A percentile compares a stretch with the other conserved stretches of the same genome.
Conservation (phyloP, 331 rosid genomes). For the Quercus tomentella region DNA sequence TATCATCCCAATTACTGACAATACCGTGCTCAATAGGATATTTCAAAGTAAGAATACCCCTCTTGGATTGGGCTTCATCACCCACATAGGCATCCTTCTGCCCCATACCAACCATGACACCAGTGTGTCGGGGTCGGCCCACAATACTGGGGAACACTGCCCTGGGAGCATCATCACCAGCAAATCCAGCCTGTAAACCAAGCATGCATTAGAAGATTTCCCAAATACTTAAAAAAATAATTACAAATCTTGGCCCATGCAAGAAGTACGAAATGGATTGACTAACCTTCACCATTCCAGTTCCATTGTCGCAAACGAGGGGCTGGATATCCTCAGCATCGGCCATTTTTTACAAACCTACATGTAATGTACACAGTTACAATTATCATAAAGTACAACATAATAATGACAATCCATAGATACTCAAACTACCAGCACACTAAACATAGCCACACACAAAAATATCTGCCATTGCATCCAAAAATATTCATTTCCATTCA, state of each 20-base stretch:
- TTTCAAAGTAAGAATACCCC: slow-evolving; percentile 42
- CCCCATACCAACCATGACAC: slow-evolving; percentile 47
- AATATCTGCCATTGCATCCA: no score
- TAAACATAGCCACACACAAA: not conserved
- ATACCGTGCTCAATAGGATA: slow-evolving; percentile 43
- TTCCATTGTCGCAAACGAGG: slow-evolving; percentile 42
- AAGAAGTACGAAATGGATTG: not conserved
- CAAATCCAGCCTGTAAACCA: slow-evolving; percentile 37
- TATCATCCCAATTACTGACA: slow-evolving; percentile 46
- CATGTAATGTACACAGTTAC: not conserved
- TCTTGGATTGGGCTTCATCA: slow-evolving; percentile 41
- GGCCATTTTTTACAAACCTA: slow-evolving; percentile 31
- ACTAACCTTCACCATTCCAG: slow-evolving; percentile 43
- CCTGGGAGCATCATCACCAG: slow-evolving; percentile 47
- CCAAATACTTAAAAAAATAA: not conserved
- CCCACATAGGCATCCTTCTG: slow-evolving; percentile 43
- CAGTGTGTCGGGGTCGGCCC: slow-evolving; percentile 41
- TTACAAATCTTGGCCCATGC: not conserved
- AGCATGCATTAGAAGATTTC: not conserved
- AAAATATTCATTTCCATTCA: not conserved
- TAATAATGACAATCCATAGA: not conserved
- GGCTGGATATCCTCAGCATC: slow-evolving; percentile 43
- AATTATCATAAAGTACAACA: not conserved
- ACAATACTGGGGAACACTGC: slow-evolving; percentile 42
- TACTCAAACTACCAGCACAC: not conserved